Conservation (phyloP, 2,329 filamentous ascomycete species). For the Pestalotiopsis sp. region DNA sequence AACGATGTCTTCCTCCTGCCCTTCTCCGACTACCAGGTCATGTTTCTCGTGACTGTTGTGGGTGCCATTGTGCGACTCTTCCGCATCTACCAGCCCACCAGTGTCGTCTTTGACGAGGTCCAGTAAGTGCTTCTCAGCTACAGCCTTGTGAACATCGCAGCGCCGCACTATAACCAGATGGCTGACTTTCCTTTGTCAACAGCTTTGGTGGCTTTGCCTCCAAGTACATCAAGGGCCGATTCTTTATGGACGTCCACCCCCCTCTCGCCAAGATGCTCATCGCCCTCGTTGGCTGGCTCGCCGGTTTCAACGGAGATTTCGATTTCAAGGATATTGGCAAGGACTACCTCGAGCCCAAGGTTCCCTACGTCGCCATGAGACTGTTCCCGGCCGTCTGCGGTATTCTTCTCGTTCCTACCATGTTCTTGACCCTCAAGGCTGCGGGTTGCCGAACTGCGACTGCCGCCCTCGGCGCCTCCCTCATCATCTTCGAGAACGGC, state of each 20-base stretch:
- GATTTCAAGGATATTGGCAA: constrained; percentile 99
- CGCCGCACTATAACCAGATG: not conserved
- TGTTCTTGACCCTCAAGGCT: constrained; percentile 93
- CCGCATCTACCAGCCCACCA: constrained; percentile 92
- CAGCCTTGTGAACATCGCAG: not conserved
- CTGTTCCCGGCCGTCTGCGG: constrained; percentile 88
- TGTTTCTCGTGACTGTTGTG: constrained; percentile 71
- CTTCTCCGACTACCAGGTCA: constrained; percentile 76
- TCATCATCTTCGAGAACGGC: constrained; percentile 96
- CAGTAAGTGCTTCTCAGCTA: constrained; percentile 66
- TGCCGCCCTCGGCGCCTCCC: constrained; percentile 76
- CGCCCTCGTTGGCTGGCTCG: constrained; percentile 90
- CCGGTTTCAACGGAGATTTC: constrained; percentile 92
- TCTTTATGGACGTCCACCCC: constrained; percentile 99
- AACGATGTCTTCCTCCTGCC: constrained; percentile 91
- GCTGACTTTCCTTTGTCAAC: constrained; percentile 20
- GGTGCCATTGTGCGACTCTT: constrained; percentile 83
- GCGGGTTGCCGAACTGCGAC: constrained; percentile 85
- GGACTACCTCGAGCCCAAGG: constrained; percentile 91
- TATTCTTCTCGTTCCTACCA: constrained; percentile 82
- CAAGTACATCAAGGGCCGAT: constrained; percentile 98
- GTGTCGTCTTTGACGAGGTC: constrained; percentile 98
- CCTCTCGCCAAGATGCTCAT: constrained; percentile 96
- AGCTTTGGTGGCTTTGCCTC: constrained; percentile 97
- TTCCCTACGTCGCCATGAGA: constrained; percentile 98